Conservation (phyloP, 495 filamentous ascomycete genomes). For the Bacidia gigantensis region DNA sequence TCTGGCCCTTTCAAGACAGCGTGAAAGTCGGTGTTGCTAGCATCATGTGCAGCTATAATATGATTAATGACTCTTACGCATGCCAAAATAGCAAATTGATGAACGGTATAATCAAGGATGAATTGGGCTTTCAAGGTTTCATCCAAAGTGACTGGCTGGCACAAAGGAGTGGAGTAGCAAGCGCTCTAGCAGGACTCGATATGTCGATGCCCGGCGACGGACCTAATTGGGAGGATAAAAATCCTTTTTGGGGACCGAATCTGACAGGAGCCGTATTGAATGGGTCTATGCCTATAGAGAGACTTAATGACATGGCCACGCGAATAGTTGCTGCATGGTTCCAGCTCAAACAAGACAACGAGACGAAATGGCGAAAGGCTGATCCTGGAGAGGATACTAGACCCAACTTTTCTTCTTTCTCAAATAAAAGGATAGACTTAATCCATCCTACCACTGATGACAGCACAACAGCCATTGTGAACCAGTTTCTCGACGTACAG, state of each 20-base stretch:
- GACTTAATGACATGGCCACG: conserved; percentile 88
- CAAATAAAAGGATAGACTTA: conserved; percentile 51
- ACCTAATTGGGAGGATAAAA: conserved; percentile 56
- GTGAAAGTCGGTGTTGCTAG: conserved; percentile 76
- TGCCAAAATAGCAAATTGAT: conserved; percentile 86
- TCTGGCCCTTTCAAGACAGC: conserved; percentile 82
- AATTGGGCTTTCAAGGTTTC: conserved; percentile 88
- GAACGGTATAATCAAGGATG: conserved; percentile 88
- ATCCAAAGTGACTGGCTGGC: conserved; percentile 91
- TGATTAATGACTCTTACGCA: conserved; percentile 81
- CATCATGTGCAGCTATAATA: conserved; percentile 82
- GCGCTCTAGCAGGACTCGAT: conserved; percentile 73
- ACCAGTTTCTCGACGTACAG: conserved; percentile 62
- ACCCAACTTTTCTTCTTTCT: conserved; percentile 91
- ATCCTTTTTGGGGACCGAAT: conserved; percentile 66
- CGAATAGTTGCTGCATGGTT: conserved; percentile 90
- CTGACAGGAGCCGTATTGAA: conserved; percentile 72
- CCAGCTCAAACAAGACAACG: conserved; percentile 70
- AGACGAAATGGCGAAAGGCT: conserved; percentile 39
- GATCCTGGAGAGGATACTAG: conserved; percentile 47
- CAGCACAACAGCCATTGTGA: conserved; percentile 47
- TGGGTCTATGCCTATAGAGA: conserved; percentile 63
- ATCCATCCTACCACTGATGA: conserved; percentile 51
- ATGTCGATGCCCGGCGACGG: conserved; percentile 97
- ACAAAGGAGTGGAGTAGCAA: conserved; percentile 66